These are phyloP conservation scores for Hordeum vulgare DNA, from an alignment of 176 grass and related monocot species.

Conservation along the genomic window MorexV3_pseudomolecules_assembly NC_058521.1:579688112-579688611, in stretches of 20 bases:
- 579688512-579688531: not conserved
- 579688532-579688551: not conserved
- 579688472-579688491: not conserved
- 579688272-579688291: not conserved
- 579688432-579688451: not conserved
- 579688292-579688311: not conserved
- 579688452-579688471: not conserved
- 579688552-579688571: not conserved
- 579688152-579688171: constrained; percentile 98
- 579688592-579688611: not conserved
- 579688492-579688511: not conserved
- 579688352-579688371: not conserved
- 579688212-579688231: constrained; percentile 96
- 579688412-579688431: constrained; percentile 7
- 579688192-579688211: constrained; percentile 98
- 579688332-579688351: constrained; percentile 1
- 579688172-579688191: constrained; percentile 87
- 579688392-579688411: not conserved
- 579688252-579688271: not conserved
- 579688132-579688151: constrained; percentile 16
- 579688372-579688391: not conserved
- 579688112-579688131: constrained; percentile 7
- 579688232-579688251: constrained; percentile 64
- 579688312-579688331: not conserved
- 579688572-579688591: not conserved